Base-by-base conservation (phyloP, 2,329 filamentous ascomycete genomes). In the Chaetomium strumarium region DNA sequence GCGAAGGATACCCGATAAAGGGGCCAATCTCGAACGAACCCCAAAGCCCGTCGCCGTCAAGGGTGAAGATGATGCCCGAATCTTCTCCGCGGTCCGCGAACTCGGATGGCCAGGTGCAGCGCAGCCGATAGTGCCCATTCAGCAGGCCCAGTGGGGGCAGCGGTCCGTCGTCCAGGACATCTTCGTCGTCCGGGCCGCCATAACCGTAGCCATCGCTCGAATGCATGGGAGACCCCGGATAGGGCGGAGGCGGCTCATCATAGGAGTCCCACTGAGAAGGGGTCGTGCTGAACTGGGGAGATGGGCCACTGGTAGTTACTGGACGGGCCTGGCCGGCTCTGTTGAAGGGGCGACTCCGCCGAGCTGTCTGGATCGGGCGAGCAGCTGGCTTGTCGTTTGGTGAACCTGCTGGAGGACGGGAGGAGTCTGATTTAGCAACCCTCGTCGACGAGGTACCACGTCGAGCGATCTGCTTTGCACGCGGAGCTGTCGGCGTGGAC, bases 81-180 rank as follows among this genome's bases (percentile, higher is more conserved):
- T 69, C 63, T 2, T 38, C n/a, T 9, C 29, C 58, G 49, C 1
- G 56, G 52, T 48, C 43, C 63, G 12, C 39, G 7, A 40, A 9
- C 8, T 44, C 24, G 14, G 12, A 19, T 10, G 29, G 33, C 8
- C 6, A 16, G 20, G 17, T 24, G 36, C 39, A 70, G 10, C 53
- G 40, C 13, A 78, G 60, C 4, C 63, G 56, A 60, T 79, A 79
- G 3, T 66, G 63, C 9, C 77, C 75, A 45, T 75, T 77, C 13
- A 79, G 58, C 2, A 70, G 60, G 2, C 70, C 68, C 0, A 74
- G 61, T 2, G 66, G 60, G 2, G 37, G 36, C 1, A 68, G 62
- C 16, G 8, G 33, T 13, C n/a, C 19, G 29, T 37, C 34, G 24
- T 24, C 24, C 4, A 7, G 24, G 4, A 24, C 24, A 57, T 60